Conservation (phyloP, 495 filamentous ascomycete species). For the Entonaema liquescens region DNA sequence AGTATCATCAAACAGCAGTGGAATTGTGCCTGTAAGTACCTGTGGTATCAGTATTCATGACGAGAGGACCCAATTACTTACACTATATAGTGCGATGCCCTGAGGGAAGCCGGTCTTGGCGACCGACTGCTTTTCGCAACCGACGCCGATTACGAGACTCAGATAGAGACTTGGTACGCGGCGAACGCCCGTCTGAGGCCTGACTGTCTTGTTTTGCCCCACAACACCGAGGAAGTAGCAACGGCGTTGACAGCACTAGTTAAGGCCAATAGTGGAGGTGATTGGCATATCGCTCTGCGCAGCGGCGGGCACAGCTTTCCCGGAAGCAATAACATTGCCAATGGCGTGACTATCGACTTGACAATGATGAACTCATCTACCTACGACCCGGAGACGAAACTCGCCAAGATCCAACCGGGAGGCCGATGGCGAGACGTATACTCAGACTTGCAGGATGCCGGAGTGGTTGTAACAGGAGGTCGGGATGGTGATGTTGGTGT, state of each 20-base stretch:
- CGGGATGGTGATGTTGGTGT: slow-evolving; percentile 55
- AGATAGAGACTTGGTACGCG: slow-evolving; percentile 54
- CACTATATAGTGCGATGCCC: slow-evolving; percentile 35
- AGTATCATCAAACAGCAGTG: slow-evolving; percentile 7
- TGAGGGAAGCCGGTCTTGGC: slow-evolving; percentile 34
- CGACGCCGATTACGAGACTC: slow-evolving; percentile 35
- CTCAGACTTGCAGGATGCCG: slow-evolving; percentile 43
- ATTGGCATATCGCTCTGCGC: slow-evolving; percentile 58
- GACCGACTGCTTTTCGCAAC: slow-evolving; percentile 37
- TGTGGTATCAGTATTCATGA: neutral
- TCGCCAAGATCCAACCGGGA: slow-evolving; percentile 55
- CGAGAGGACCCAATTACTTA: neutral
- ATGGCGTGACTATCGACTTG: slow-evolving; percentile 63
- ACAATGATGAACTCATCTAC: slow-evolving; percentile 52
- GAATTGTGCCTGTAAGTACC: slow-evolving; percentile 16
- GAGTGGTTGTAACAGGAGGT: slow-evolving; percentile 52
- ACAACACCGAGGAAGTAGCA: slow-evolving; percentile 48
- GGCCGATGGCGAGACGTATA: slow-evolving; percentile 58
- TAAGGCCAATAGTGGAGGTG: slow-evolving; percentile 37
- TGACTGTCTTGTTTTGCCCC: slow-evolving; percentile 52
- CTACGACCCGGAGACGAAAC: slow-evolving; percentile 50
- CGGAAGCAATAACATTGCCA: slow-evolving; percentile 50
- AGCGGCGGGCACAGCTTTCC: slow-evolving; percentile 56
- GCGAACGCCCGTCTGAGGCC: slow-evolving; percentile 50
- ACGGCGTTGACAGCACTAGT: slow-evolving; percentile 44